Percentiles rank a stretch among this genome's conserved stretches.
These are phyloP conservation scores for Yamadazyma philogaea DNA, from an alignment of 805 yeast genomes.

Conservation along the genomic window DNA sequence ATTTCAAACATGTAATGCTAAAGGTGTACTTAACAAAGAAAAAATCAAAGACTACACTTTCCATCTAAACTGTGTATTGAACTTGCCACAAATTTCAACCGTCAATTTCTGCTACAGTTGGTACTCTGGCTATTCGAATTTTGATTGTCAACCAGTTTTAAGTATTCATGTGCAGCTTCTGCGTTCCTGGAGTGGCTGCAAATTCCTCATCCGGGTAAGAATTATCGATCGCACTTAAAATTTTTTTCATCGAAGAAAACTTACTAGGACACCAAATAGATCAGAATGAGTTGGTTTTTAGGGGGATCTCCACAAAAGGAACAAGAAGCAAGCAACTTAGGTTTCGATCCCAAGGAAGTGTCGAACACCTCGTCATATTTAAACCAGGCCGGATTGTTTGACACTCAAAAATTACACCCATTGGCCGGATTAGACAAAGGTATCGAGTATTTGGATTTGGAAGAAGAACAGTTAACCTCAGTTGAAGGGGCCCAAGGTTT, in stretches of 20 bases:
- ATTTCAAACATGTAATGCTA: not conserved
- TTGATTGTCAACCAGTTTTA: too few species aligned
- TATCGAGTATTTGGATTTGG: slow-evolving; percentile 85
- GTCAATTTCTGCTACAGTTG: too few species aligned
- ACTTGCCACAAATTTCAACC: too few species aligned
- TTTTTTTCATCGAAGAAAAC: slow-evolving; percentile 4
- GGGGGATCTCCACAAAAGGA: slow-evolving; percentile 32
- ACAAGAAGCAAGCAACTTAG: slow-evolving; percentile 33
- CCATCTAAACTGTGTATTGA: too few species aligned
- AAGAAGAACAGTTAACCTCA: slow-evolving; percentile 68
- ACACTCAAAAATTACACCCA: slow-evolving; percentile 72
- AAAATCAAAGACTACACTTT: too few species aligned
- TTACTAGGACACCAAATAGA: not conserved
- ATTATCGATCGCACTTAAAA: slow-evolving; percentile 7
- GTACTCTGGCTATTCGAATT: too few species aligned
- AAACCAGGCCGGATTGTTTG: slow-evolving; percentile 59
- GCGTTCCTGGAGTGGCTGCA: slow-evolving; percentile 6
- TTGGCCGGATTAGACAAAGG: slow-evolving; percentile 89
- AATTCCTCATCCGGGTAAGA: slow-evolving; percentile 9
- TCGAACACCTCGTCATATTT: slow-evolving; percentile 62
- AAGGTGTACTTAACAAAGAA: not conserved
- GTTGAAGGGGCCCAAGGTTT: slow-evolving; percentile 87
- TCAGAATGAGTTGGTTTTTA: slow-evolving; percentile 40
- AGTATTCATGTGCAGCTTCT: too few species aligned
- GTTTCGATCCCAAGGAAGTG: slow-evolving; percentile 65